phyloP scores from a whole-genome alignment of 768 basidiomycete species.

The Podaxis mareebaensis region DNA sequence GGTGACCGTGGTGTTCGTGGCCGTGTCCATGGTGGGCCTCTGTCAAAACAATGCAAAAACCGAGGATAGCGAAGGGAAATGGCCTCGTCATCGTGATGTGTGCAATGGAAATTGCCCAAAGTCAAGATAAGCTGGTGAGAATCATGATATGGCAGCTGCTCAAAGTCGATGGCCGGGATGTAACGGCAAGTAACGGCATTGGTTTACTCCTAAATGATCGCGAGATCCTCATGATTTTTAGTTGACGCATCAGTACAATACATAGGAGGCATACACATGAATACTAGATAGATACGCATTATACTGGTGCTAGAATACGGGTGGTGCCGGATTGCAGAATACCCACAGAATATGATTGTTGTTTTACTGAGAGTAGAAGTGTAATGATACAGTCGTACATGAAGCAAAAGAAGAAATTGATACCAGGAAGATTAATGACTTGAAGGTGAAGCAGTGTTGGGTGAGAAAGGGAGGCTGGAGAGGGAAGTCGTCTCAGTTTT shows the following conservation, averaged over 20 bases:
- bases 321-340: not conserved
- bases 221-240: not conserved
- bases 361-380: not conserved
- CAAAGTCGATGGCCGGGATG: not conserved
- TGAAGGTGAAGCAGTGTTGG: not conserved
- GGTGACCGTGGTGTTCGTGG: not conserved
- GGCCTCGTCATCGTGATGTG: not conserved
- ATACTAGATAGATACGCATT: not conserved
- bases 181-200: not conserved
- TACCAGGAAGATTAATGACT: not conserved
- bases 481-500: slow-evolving; percentile 30
- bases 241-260: not conserved
- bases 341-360: not conserved
- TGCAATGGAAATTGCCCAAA: not conserved
- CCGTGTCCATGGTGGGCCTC: not conserved
- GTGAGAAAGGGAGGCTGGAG: slow-evolving; percentile 4
- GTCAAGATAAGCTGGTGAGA: not conserved
- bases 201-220: not conserved
- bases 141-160: not conserved
- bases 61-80: not conserved
- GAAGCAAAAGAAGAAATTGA: not conserved
- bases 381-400: not conserved
- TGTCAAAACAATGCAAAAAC: not conserved
- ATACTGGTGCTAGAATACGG: not conserved
- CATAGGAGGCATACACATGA: not conserved